Base-by-base conservation (phyloP, 441 rosid species). In the Omphalea diandra region DNA sequence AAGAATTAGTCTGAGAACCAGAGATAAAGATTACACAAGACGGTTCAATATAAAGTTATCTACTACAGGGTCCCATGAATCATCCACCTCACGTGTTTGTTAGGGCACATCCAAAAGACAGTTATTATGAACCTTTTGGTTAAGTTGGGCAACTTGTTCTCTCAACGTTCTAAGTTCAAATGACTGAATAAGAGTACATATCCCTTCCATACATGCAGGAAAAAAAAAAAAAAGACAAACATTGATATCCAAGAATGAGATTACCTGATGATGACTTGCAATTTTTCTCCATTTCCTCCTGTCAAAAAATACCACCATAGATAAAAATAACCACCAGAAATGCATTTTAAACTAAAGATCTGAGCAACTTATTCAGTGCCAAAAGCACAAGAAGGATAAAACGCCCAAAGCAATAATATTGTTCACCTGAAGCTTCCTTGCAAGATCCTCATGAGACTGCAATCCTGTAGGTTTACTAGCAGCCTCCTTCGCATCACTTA, bases 211-310 rank as follows among this genome's bases (percentile, higher is more conserved):
- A 43, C 32, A 40, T 8, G 26, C 14, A 12, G 41, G 3, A 47
- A 69, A 46, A 14, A 33, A n/a, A 20, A n/a, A n/a, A n/a, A n/a
- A n/a, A n/a, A n/a, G n/a, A n/a, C n/a, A n/a, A n/a, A 38, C 4
- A 56, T 24, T 38, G 8, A 41, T 17, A 15, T 63, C 46, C 33
- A 55, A 20, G 38, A 54, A 38, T 40, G 24, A 24, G 31, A 33
- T 62, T 87, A 94, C 98, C 93, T 75, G 94, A 83, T 26, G 91
- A 77, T 58, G 88, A 74, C 81, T 80, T 87, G 47, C 96, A 89
- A 75, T 93, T 93, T 76, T 44, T 95, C 83, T 93, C 97, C 99
- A 95, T 85, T 86, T 95, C 99, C 92, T 93, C 97, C 99, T 95
- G 87, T 74, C 70, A 61, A 49, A 35, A 73, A 75, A 77, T 41